Conservation (phyloP, 345 rosid genomes). For the Pugionium cornutum region DNA sequence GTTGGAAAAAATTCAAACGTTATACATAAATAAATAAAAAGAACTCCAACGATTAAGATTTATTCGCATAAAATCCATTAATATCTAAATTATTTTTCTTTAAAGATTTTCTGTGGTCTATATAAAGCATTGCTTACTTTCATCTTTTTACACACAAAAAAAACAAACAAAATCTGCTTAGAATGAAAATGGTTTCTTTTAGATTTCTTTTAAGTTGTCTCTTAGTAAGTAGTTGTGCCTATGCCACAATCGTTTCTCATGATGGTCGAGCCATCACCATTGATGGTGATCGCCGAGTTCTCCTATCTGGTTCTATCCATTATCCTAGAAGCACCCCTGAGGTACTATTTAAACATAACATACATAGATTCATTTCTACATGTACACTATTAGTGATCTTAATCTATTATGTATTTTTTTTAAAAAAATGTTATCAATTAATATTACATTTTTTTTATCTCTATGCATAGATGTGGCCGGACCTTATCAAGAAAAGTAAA, state of each 20-base stretch:
- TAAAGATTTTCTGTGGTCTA: too few relatives aligned
- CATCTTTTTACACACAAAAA: too few relatives aligned
- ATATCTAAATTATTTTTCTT: too few relatives aligned
- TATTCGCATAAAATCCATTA: too few relatives aligned
- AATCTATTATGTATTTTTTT: too few relatives aligned
- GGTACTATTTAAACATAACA: constrained; percentile 18
- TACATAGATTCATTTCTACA: neutral
- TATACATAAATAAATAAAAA: too few relatives aligned
- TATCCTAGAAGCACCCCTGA: constrained; percentile 56
- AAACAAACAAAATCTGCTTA: neutral
- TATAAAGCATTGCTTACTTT: too few relatives aligned
- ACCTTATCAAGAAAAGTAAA: constrained; percentile 50
- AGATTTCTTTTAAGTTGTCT: constrained; percentile 10
- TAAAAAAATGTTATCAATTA: neutral
- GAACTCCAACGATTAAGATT: too few relatives aligned
- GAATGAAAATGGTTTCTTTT: constrained; percentile 21
- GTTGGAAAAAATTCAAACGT: too few relatives aligned
- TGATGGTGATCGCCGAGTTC: constrained; percentile 49
- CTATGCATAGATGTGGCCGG: constrained; percentile 57
- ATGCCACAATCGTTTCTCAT: constrained; percentile 34
- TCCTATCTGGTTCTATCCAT: constrained; percentile 52
- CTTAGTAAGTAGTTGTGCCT: constrained; percentile 10
- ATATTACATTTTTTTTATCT: neutral
- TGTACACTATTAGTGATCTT: too few relatives aligned
- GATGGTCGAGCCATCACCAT: constrained; percentile 51